Base-by-base conservation (phyloP, 1,284 basidiomycete genomes). In the Cutaneotrichosporon sp. region DNA sequence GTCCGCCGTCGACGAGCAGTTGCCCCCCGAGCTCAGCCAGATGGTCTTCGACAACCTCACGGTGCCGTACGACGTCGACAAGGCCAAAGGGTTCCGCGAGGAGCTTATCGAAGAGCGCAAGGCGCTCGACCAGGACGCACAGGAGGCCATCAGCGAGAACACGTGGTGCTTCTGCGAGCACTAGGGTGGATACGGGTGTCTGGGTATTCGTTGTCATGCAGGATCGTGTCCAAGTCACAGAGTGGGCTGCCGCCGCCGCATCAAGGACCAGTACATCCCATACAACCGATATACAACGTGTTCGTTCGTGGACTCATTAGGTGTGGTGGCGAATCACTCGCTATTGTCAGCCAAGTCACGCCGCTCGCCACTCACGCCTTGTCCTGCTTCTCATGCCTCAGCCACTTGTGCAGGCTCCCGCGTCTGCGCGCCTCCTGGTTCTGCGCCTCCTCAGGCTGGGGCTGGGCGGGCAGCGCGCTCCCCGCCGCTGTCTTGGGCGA, bases 101-200 rank as follows among this genome's bases (percentile, higher is more conserved):
- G 61, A 63, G 49, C 58, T 66, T 27, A 66, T 66, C 49, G 52
- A 66, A 34, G 64, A 66, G 59, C 60, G 64, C 43, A 51, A 45
- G 33, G 29, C 18, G 3, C 33, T 60, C 18, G 56, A 57, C 24
- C 14, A 24, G 22, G 31, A 5, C 20, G 42, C 34, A 0, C 31
- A 55, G 16, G 31, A 60, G 38, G 11, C 5, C 2, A 7, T 65
- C 20, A n/a, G 13, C 43, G 11, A 18, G 18, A n/a, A 10, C 5
- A 31, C 7, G 7, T 65, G 56, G 52, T 58, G 33, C 24, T 60
- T 65, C 6, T 65, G 64, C 43, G 64, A 65, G 58, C 64, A 65
- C 16, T 65, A 63, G 10, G 31, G 29, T 4, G 5, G 29, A 4
- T 29, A 4, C 29, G 29, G 5, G 29, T 29, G 9, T 29, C 9